phyloP scores from a whole-genome alignment of 176 grass and related monocot species.

The Hordeum marinum region DNA sequence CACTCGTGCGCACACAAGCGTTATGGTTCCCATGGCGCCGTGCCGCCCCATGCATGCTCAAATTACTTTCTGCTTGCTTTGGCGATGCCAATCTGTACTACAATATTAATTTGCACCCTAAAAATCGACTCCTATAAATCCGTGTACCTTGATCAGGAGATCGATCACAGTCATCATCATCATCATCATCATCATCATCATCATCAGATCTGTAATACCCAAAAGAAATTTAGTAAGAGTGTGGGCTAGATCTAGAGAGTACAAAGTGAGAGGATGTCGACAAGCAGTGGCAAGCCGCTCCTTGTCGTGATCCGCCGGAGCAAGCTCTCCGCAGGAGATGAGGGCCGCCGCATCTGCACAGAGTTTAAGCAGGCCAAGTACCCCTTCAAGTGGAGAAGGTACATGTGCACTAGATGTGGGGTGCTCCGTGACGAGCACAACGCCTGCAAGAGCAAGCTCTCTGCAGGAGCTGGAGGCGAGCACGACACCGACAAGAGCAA shows the following conservation, averaged over 20 bases:
- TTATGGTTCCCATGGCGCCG: background rate
- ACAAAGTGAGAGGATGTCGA: background rate
- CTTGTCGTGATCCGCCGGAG: background rate
- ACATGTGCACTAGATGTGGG: background rate
- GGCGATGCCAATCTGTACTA: background rate
- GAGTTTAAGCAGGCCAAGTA: background rate
- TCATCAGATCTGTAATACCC: background rate
- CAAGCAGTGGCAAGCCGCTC: background rate
- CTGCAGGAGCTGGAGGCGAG: too few species aligned
- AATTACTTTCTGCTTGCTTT: background rate
- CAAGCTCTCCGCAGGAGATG: background rate
- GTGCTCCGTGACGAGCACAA: background rate
- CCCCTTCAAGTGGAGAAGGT: constrained; percentile 3
- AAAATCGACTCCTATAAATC: background rate
- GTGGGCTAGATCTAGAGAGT: background rate
- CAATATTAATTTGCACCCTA: background rate
- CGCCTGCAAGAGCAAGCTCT: too few species aligned
- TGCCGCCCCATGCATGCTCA: background rate
- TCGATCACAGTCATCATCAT: background rate
- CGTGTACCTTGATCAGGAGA: background rate
- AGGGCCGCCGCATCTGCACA: background rate
- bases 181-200: too few species aligned
- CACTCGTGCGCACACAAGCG: background rate
- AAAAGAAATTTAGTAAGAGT: background rate
- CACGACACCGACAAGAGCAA: too few species aligned